Conservation (phyloP, 495 filamentous ascomycete species). For the Rostrohypoxylon terebratum region DNA sequence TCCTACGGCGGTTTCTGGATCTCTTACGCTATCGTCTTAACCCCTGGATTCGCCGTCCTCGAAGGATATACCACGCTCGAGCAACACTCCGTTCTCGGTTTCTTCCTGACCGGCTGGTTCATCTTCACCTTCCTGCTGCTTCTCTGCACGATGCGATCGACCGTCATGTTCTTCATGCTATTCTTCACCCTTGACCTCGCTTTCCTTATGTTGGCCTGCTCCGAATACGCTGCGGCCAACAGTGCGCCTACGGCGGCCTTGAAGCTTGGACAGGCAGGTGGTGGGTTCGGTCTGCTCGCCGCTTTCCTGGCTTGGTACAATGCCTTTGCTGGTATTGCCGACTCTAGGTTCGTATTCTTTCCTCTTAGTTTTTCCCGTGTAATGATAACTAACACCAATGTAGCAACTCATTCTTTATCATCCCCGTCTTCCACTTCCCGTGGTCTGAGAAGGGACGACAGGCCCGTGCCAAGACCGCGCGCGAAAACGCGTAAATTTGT, state of each 20-base stretch:
- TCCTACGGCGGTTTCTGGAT: slow-evolving; percentile 99
- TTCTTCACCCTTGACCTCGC: slow-evolving; percentile 95
- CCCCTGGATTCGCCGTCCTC: slow-evolving; percentile 77
- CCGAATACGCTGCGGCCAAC: slow-evolving; percentile 67
- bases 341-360: slow-evolving; percentile 73
- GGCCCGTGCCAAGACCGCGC: slow-evolving; percentile 57
- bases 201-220: slow-evolving; percentile 87
- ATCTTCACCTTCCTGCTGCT: slow-evolving; percentile 95
- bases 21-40: slow-evolving; percentile 87
- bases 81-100: slow-evolving; percentile 73
- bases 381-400: slow-evolving; percentile 30
- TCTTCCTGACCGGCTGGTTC: slow-evolving; percentile 96
- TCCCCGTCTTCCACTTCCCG: slow-evolving; percentile 96
- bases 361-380: background rate
- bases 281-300: slow-evolving; percentile 86
- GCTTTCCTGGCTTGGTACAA: slow-evolving; percentile 98
- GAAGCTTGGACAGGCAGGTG: slow-evolving; percentile 79
- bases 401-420: slow-evolving; percentile 91
- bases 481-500: slow-evolving; percentile 47
- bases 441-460: slow-evolving; percentile 90
- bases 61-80: slow-evolving; percentile 57
- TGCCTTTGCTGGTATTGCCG: slow-evolving; percentile 93
- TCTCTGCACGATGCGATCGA: slow-evolving; percentile 90
- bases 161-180: slow-evolving; percentile 93
- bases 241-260: slow-evolving; percentile 33